These are phyloP conservation scores for Sporisorium iseilematis-ciliati DNA, from an alignment of 1,284 basidiomycete species.

Conservation along the genomic window DNA sequence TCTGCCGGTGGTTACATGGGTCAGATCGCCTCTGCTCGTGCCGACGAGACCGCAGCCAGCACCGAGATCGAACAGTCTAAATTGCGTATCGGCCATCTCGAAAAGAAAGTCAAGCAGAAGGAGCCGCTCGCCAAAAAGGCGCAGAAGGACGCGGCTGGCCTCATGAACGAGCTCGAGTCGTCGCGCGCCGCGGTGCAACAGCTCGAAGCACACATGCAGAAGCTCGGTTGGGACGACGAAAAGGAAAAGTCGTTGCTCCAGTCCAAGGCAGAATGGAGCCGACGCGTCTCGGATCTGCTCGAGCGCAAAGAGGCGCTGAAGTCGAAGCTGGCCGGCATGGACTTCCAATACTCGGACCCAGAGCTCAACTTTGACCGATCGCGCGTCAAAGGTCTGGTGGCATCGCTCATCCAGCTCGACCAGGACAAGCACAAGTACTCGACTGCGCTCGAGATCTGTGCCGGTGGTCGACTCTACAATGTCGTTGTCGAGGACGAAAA, in stretches of 20 bases:
- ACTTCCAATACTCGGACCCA: conserved; percentile 87
- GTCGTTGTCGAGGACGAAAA: conserved; percentile 84
- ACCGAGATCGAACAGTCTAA: conserved; percentile 89
- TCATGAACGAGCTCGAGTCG: conserved; percentile 73
- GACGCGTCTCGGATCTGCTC: conserved; percentile 75
- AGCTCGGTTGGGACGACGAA: conserved; percentile 83
- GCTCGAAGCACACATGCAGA: conserved; percentile 53
- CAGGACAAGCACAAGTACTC: conserved; percentile 78
- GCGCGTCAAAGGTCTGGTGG: conserved; percentile 82
- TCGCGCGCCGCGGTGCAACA: conserved; percentile 74
- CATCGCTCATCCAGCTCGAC: conserved; percentile 81
- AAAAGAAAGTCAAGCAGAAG: conserved; percentile 83
- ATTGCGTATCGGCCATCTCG: conserved; percentile 81
- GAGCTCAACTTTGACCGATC: conserved; percentile 84
- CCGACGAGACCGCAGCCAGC: conserved; percentile 79
- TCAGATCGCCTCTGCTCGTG: conserved; percentile 89
- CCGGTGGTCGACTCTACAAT: conserved; percentile 91
- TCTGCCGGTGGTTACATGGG: conserved; percentile 93
- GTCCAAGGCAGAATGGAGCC: conserved; percentile 75
- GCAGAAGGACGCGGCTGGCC: conserved; percentile 83
- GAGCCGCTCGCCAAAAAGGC: conserved; percentile 86
- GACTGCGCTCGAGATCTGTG: conserved; percentile 92
- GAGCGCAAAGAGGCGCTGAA: conserved; percentile 81
- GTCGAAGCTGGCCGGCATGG: conserved; percentile 78
- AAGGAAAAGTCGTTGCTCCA: conserved; percentile 79